Percentiles rank a stretch among this genome's conserved stretches.
Conservation (phyloP, 2,329 filamentous ascomycete genomes). For the Sclerotiophoma versabilis region DNA sequence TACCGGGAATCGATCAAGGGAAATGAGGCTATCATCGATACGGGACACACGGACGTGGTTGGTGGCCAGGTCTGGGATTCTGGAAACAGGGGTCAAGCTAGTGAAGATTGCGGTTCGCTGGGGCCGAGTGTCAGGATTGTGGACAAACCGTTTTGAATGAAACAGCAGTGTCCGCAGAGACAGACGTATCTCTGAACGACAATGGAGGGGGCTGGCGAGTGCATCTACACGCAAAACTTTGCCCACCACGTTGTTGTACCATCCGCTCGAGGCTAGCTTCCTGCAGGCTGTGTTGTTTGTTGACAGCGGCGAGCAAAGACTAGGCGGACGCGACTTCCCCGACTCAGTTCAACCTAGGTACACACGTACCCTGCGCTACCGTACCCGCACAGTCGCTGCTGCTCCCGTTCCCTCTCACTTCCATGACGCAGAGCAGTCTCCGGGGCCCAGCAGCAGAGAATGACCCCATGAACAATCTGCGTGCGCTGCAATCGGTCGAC, state of each 20-base stretch:
- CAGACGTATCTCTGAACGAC: not conserved
- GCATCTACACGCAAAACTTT: constrained; percentile 8
- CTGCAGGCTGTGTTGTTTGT: constrained; percentile 20
- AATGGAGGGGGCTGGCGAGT: constrained; percentile 11
- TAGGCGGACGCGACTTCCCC: constrained; percentile 17
- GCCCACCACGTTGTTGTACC: constrained; percentile 12
- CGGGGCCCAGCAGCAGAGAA: constrained; percentile 26
- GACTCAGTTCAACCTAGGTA: constrained; percentile 13
- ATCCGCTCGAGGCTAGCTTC: constrained; percentile 12
- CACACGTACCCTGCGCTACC: constrained; percentile 9
- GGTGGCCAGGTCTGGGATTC: constrained; percentile 16
- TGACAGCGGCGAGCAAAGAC: constrained; percentile 12
- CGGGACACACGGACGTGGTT: constrained; percentile 16
- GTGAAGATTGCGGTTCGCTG: constrained; percentile 21
- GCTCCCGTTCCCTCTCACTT: constrained; percentile 12
- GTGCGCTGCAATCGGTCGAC: constrained; percentile 26
- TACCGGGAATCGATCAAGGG: not conserved
- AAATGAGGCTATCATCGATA: constrained; percentile 10
- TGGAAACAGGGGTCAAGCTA: constrained; percentile 23
- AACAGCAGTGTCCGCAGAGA: constrained; percentile 14
- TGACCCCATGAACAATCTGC: constrained; percentile 37
- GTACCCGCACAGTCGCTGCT: constrained; percentile 23
- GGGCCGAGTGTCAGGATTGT: constrained; percentile 14
- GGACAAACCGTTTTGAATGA: constrained; percentile 14
- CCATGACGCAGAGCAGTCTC: constrained; percentile 27